Evolutionary conservation across 2,329 filamentous ascomycete species (phyloP).

Genomic region (Pseudocercospora fuligena): DNA sequence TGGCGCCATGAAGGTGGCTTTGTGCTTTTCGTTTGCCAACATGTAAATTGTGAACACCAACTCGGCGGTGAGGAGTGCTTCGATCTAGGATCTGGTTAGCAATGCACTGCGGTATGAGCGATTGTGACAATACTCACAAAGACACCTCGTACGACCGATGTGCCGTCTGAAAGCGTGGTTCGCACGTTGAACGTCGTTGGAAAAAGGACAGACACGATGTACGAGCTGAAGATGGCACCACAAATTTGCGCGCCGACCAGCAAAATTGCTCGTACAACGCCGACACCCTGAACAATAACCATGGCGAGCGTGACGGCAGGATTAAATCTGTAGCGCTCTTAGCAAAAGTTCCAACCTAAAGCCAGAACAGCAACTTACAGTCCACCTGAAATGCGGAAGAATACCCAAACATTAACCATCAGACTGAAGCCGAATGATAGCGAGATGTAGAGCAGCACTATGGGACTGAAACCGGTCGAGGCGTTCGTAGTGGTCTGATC

Average conservation of each 20-base stretch:
- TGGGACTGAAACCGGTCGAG: constrained; percentile 37
- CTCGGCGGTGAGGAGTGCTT: constrained; percentile 47
- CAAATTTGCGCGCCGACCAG: constrained; percentile 45
- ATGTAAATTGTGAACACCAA: constrained; percentile 51
- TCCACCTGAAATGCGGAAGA: constrained; percentile 45
- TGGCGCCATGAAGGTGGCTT: constrained; percentile 52
- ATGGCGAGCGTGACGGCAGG: constrained; percentile 42
- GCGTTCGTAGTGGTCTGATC: constrained; percentile 35
- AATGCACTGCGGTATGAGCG: neutral
- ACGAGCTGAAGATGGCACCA: constrained; percentile 44
- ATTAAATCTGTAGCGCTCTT: constrained; percentile 37
- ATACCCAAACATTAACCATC: constrained; percentile 48
- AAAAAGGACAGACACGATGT: constrained; percentile 43
- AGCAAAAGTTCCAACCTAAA: neutral
- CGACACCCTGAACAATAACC: constrained; percentile 41
- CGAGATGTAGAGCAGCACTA: constrained; percentile 46
- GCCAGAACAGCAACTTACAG: constrained; percentile 27
- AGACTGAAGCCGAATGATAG: constrained; percentile 48
- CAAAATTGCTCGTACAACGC: constrained; percentile 41
- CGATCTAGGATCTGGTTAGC: constrained; percentile 35
- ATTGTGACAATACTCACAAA: constrained; percentile 33
- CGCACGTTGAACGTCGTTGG: constrained; percentile 44
- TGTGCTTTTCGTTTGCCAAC: constrained; percentile 47
- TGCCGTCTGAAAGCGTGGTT: constrained; percentile 43
- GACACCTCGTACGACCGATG: constrained; percentile 44